A percentile compares a stretch with the other conserved stretches of the same genome.
phyloP scores from a whole-genome alignment of 2,329 filamentous ascomycete species.

The Trichoderma sp. region DNA sequence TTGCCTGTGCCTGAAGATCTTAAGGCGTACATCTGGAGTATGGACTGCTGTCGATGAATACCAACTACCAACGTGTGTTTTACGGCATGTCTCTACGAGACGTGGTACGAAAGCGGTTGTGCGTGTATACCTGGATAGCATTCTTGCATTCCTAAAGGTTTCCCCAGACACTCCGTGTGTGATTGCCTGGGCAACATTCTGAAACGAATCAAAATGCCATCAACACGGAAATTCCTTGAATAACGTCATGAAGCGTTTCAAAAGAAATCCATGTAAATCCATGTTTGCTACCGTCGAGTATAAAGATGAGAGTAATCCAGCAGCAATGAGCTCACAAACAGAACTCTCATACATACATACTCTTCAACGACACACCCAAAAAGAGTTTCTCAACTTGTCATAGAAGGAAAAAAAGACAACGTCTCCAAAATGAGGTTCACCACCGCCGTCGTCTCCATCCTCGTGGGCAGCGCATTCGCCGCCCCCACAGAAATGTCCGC shows the following conservation, averaged over 20 bases:
- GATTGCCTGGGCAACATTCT: background rate
- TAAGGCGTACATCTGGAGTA: background rate
- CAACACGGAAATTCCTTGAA: background rate
- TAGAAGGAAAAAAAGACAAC: background rate
- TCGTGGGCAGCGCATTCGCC: slow-evolving; percentile 6
- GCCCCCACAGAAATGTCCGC: background rate
- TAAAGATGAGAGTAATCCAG: background rate
- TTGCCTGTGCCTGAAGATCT: background rate
- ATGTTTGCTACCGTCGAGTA: background rate
- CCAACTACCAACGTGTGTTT: background rate
- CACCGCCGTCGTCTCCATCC: background rate
- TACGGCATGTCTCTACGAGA: background rate
- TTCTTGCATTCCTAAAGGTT: background rate
- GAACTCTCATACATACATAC: background rate
- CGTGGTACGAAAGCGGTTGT: background rate
- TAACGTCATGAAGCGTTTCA: background rate
- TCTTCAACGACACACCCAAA: background rate
- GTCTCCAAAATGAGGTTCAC: background rate
- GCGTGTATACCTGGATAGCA: background rate
- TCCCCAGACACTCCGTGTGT: background rate
- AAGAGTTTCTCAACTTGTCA: background rate
- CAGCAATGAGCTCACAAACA: background rate
- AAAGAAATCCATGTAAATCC: background rate
- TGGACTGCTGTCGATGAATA: background rate
- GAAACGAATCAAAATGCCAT: background rate